These are phyloP conservation scores for Trichoderma simmonsii DNA, from an alignment of 2,329 filamentous ascomycete species.

Conservation along the genomic window DNA sequence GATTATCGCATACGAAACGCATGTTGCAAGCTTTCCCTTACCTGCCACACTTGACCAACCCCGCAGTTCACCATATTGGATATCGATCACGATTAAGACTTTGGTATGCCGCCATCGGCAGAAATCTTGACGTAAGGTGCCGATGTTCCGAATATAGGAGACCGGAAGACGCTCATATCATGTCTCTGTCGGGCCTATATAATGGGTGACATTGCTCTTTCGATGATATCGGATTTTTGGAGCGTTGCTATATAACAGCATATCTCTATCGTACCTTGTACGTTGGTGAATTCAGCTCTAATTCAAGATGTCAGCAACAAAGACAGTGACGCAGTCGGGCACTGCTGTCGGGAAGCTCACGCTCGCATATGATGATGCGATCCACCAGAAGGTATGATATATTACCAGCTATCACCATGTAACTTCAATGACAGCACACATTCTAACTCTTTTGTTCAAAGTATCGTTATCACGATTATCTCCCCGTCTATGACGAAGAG, in stretches of 20 bases:
- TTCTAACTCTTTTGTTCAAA: background rate
- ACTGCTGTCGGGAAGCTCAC: conserved; percentile 1
- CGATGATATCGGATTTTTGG: background rate
- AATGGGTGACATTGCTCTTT: background rate
- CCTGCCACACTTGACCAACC: background rate
- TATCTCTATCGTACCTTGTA: background rate
- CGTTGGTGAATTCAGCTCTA: background rate
- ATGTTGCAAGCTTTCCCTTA: background rate
- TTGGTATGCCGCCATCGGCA: background rate
- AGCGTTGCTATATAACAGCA: background rate
- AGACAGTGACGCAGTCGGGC: background rate
- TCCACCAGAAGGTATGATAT: conserved; percentile 1
- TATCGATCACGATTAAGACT: background rate
- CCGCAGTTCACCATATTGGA: conserved; percentile 12
- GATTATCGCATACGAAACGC: background rate
- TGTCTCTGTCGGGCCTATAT: background rate
- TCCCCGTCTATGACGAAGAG: conserved; percentile 13
- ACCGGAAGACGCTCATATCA: background rate
- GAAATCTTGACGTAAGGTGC: background rate
- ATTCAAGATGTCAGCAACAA: conserved; percentile 5
- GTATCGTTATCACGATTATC: conserved; percentile 8
- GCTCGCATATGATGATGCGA: conserved; percentile 1
- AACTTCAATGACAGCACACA: too few relatives aligned
- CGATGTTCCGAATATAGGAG: background rate
- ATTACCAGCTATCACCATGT: too few relatives aligned